Percentiles rank a stretch among this genome's conserved stretches.
Evolutionary conservation across 1,284 basidiomycete species (phyloP).

Genomic region (Golubevia pallescens): DNA sequence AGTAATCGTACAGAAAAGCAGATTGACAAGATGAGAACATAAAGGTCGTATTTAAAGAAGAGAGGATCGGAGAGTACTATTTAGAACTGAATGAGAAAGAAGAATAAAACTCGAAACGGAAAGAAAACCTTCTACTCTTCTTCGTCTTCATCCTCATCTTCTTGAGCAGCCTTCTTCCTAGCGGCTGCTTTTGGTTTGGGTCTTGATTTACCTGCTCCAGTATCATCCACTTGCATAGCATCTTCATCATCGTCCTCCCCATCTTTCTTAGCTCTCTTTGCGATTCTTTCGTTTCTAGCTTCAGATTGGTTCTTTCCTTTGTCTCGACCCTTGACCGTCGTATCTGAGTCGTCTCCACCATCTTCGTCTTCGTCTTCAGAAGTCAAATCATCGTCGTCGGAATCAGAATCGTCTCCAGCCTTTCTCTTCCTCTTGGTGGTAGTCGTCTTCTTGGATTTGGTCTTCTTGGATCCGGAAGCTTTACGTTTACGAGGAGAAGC

Average conservation of each 20-base stretch:
- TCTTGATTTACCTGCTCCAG: not conserved
- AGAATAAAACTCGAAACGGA: not conserved
- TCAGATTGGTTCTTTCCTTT: not conserved
- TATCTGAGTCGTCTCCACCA: slow-evolving; percentile 11
- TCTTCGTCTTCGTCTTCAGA: slow-evolving; percentile 7
- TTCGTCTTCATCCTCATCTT: too few relatives aligned
- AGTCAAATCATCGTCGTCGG: slow-evolving; percentile 10
- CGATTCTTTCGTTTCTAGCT: not conserved
- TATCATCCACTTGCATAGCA: not conserved
- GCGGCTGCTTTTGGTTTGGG: too few relatives aligned
- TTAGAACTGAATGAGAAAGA: too few relatives aligned
- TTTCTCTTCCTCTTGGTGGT: slow-evolving; percentile 9
- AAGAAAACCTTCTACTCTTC: not conserved
- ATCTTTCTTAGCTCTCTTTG: slow-evolving; percentile 1
- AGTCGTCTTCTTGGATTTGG: slow-evolving; percentile 3
- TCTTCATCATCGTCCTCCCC: slow-evolving; percentile 11
- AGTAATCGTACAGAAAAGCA: too few relatives aligned
- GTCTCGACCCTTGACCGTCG: not conserved
- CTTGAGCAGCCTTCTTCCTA: too few relatives aligned
- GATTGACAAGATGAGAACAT: too few relatives aligned
- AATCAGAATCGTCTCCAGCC: slow-evolving; percentile 6
- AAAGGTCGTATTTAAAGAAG: too few relatives aligned
- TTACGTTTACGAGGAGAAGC: not conserved
- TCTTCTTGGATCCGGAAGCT: not conserved
- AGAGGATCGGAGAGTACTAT: too few relatives aligned